A percentile compares a stretch with the other conserved stretches of the same genome.
These are phyloP conservation scores for Fimicolochytrium jonesii DNA, from an alignment of 192 early-diverging fungal species.

Conservation along the genomic window DNA sequence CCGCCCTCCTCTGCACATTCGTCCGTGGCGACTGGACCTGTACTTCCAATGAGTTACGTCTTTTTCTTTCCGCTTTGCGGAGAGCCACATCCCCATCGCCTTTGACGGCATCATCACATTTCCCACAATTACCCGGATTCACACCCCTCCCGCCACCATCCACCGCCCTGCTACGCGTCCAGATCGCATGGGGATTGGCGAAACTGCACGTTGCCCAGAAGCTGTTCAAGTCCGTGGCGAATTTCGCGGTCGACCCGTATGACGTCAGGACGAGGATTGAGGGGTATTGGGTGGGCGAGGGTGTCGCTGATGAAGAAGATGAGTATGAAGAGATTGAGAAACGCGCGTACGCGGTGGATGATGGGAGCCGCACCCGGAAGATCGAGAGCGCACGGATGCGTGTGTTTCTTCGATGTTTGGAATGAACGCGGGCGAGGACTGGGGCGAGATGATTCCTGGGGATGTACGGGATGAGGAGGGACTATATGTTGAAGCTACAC, in stretches of 20 bases:
- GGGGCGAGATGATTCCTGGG: too few species aligned
- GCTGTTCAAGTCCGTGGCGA: conserved; percentile 15
- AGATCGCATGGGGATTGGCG: neutral
- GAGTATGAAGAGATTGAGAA: too few species aligned
- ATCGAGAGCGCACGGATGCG: too few species aligned
- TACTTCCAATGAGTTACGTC: neutral
- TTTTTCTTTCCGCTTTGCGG: neutral
- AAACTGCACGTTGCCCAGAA: neutral
- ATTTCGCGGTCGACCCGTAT: conserved; percentile 31
- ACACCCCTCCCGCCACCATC: neutral
- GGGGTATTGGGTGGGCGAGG: too few species aligned
- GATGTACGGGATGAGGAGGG: too few species aligned
- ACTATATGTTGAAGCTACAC: too few species aligned
- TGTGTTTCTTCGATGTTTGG: too few species aligned
- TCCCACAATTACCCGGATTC: neutral
- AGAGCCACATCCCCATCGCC: neutral
- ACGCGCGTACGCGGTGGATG: too few species aligned
- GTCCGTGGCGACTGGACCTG: conserved; percentile 24
- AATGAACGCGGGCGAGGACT: too few species aligned
- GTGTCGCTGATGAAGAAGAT: too few species aligned
- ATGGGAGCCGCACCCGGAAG: too few species aligned
- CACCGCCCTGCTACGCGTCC: neutral
- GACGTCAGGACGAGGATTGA: too few species aligned
- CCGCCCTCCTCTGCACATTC: conserved; percentile 18
- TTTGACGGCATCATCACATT: neutral